These are phyloP conservation scores for Fomitopsis palustris DNA, from an alignment of 1,284 basidiomycete species.

Conservation along the genomic window DNA sequence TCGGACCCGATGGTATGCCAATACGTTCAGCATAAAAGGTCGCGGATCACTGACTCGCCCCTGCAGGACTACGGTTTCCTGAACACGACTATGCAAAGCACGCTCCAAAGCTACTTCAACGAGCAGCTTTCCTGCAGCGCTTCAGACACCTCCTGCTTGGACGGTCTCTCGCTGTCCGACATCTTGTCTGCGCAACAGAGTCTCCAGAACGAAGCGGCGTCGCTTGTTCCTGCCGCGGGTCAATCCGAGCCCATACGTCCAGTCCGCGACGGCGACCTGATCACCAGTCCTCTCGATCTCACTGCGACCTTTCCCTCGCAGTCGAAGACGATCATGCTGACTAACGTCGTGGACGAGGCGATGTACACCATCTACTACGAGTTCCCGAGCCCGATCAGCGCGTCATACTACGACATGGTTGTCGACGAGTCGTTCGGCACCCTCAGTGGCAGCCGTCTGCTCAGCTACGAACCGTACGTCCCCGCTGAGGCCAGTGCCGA, in stretches of 20 bases:
- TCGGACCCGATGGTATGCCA: constrained; percentile 78
- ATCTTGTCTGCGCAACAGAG: constrained; percentile 50
- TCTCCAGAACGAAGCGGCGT: constrained; percentile 38
- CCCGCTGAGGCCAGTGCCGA: constrained; percentile 29
- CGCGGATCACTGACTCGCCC: neutral
- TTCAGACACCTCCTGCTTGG: constrained; percentile 48
- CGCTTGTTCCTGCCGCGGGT: constrained; percentile 51
- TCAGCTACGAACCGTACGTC: constrained; percentile 48
- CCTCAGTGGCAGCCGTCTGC: constrained; percentile 35
- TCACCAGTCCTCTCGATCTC: constrained; percentile 56
- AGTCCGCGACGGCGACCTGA: constrained; percentile 55
- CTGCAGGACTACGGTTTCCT: constrained; percentile 72
- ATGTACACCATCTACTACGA: constrained; percentile 51
- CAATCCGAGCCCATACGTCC: constrained; percentile 56
- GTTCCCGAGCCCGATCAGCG: constrained; percentile 38
- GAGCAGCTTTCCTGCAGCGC: constrained; percentile 43
- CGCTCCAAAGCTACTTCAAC: constrained; percentile 55
- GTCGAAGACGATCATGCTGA: constrained; percentile 65
- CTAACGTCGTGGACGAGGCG: constrained; percentile 70
- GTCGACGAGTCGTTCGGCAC: constrained; percentile 46
- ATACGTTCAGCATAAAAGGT: neutral
- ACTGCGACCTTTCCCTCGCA: constrained; percentile 50
- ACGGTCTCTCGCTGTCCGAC: constrained; percentile 41
- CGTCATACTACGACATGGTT: constrained; percentile 36
- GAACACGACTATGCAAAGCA: constrained; percentile 46